Percentiles rank a stretch among this genome's conserved stretches.
Conservation (phyloP, 164 flowering plant species). For the Macadamia integrifolia region DNA sequence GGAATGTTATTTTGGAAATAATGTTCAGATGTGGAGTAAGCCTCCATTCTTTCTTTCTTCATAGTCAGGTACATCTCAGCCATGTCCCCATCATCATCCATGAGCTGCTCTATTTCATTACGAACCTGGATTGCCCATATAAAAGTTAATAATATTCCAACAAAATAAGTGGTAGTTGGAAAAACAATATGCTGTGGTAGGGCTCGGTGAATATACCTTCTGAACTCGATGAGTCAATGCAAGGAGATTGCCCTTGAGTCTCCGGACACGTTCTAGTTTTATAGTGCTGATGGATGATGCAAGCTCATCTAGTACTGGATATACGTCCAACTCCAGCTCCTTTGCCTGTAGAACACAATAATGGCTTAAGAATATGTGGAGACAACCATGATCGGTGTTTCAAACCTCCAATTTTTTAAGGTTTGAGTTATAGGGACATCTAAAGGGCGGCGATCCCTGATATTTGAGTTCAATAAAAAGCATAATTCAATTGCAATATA, state of each 20-base stretch:
- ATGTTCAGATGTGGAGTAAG: constrained; percentile 29
- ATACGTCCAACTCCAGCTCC: constrained; percentile 74
- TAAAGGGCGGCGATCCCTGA: not conserved
- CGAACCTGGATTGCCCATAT: constrained; percentile 52
- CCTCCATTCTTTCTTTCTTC: constrained; percentile 73
- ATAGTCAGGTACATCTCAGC: constrained; percentile 97
- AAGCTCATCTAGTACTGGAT: constrained; percentile 88
- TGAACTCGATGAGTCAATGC: constrained; percentile 90
- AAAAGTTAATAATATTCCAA: constrained; percentile 7
- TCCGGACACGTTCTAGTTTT: constrained; percentile 86
- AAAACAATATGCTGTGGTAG: not conserved
- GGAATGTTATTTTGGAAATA: constrained; percentile 19
- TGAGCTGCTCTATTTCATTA: constrained; percentile 94
- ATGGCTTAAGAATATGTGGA: not conserved
- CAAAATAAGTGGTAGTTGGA: not conserved
- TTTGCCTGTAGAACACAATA: constrained; percentile 45
- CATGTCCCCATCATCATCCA: constrained; percentile 99
- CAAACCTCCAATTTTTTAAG: not conserved
- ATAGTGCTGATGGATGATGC: constrained; percentile 79
- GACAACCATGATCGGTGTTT: not conserved
- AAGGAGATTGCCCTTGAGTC: constrained; percentile 90
- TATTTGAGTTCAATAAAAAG: not conserved
- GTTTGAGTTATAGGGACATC: not conserved
- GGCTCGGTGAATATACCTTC: constrained; percentile 45
- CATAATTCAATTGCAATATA: not conserved